phyloP scores from a whole-genome alignment of 2,329 filamentous ascomycete species.

The Apiospora sp. region DNA sequence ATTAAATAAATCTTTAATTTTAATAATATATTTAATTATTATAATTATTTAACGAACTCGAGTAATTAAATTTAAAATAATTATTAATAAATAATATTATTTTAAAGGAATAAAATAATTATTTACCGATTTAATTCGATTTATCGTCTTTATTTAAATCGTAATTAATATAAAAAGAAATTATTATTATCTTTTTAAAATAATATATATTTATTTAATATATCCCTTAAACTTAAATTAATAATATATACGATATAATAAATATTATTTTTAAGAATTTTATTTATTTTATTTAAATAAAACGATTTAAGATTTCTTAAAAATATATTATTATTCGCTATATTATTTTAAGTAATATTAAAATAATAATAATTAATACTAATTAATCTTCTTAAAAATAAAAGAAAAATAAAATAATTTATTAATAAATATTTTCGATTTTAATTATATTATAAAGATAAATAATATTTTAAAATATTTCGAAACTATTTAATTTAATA shows the following conservation, averaged over 20 bases:
- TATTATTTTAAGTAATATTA: neutral
- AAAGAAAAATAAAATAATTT: neutral
- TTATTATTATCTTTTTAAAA: neutral
- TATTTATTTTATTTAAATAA: neutral
- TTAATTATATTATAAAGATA: neutral
- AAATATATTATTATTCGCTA: neutral
- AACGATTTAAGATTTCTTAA: neutral
- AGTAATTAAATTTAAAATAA: neutral
- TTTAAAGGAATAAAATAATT: neutral
- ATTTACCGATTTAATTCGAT: neutral
- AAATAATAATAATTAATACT: neutral
- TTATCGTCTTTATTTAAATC: neutral
- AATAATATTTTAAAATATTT: neutral
- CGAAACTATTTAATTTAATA: slow-evolving; percentile 4
- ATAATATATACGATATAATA: neutral
- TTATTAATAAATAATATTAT: too few species aligned
- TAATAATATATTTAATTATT: neutral
- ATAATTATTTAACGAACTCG: neutral
- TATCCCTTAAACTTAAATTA: neutral
- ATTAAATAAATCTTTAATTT: neutral
- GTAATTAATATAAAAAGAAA: neutral
- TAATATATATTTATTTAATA: neutral
- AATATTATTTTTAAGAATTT: neutral
- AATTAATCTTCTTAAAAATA: neutral
- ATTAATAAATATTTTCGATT: neutral